Evolutionary conservation across 257 asterid species (phyloP), one percentile per base, ranked within the genome.

Genomic region (Vinca minor): DNA sequence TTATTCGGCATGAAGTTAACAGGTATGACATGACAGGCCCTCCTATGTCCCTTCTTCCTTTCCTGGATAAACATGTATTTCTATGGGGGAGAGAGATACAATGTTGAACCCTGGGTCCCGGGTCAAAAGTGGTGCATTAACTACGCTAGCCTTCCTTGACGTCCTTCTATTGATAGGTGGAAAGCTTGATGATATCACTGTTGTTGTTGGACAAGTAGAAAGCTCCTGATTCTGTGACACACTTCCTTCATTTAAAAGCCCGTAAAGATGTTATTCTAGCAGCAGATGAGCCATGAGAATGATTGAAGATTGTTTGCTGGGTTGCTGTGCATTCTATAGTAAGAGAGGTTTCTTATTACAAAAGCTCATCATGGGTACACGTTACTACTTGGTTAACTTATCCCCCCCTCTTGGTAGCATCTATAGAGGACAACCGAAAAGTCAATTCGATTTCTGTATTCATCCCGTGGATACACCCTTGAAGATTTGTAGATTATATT

Each of bases 141-240:
- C n/a, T n/a, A n/a, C n/a, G n/a, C n/a, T n/a, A n/a, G n/a, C n/a
- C n/a, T n/a, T n/a, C n/a, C n/a, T n/a, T n/a, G n/a, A n/a, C n/a
- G n/a, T 44, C 34, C 48, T 63, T 68, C 34, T 59, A 21, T 50
- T 57, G 26, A 60, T 73, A 85, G 96, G 96, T 50, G 95, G 95
- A 59, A 89, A 86, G 82, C 91, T 83, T 35, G 95, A 89, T 63
- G 96, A 89, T 67, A 74, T 89, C 46, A 86, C 93, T 47, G 93
- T 89, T 25, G 75, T 89, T 11, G 84, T 89, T 71, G 95, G 81
- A 28, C 79, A 60, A 46, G 96, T 84, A 55, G 79, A 73, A 70
- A 72, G 75, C 71, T 72, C 75, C 6, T 75, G 75, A 77, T n/a
- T n/a, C n/a, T n/a, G n/a, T n/a, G n/a, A n/a, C n/a, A n/a, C 54